phyloP scores from a whole-genome alignment of 805 yeast genomes.

The Pichia kluyveri region DNA sequence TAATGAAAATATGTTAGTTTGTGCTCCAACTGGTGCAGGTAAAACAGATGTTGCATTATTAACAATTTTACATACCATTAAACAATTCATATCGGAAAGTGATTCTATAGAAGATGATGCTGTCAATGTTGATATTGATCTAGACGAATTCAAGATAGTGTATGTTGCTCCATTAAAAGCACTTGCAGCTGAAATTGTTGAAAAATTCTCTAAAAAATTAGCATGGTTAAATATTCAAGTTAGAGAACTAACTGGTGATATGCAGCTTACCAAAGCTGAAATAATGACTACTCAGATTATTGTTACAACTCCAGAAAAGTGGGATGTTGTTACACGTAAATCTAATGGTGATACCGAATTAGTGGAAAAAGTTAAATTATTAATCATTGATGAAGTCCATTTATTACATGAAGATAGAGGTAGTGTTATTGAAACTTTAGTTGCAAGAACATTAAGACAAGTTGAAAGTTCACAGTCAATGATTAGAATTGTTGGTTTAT shows the following conservation, averaged over 20 bases:
- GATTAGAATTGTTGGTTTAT: constrained; percentile 88
- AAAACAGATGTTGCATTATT: constrained; percentile 88
- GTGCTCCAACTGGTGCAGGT: constrained; percentile 99
- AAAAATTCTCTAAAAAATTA: constrained; percentile 69
- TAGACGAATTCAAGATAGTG: constrained; percentile 80
- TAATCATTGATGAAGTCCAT: constrained; percentile 95
- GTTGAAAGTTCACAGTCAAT: constrained; percentile 90
- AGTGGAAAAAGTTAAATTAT: constrained; percentile 71
- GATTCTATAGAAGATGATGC: constrained; percentile 32
- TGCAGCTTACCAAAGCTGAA: constrained; percentile 81
- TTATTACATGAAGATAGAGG: constrained; percentile 96
- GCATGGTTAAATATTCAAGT: constrained; percentile 83
- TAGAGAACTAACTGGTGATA: constrained; percentile 87
- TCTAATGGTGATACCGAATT: constrained; percentile 82
- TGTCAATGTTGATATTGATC: constrained; percentile 55
- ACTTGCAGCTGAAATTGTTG: constrained; percentile 92
- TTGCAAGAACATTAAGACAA: constrained; percentile 88
- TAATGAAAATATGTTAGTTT: constrained; percentile 88
- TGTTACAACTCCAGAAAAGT: constrained; percentile 92
- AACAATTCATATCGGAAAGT: constrained; percentile 53
- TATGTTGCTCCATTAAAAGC: constrained; percentile 94
- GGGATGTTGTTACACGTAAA: constrained; percentile 97
- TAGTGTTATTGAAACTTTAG: constrained; percentile 90
- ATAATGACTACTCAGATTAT: constrained; percentile 76
- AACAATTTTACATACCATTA: constrained; percentile 69